A percentile compares a stretch with the other conserved stretches of the same genome.
phyloP scores from a whole-genome alignment of 805 yeast genomes.

The Metschnikowia vanudenii region DNA sequence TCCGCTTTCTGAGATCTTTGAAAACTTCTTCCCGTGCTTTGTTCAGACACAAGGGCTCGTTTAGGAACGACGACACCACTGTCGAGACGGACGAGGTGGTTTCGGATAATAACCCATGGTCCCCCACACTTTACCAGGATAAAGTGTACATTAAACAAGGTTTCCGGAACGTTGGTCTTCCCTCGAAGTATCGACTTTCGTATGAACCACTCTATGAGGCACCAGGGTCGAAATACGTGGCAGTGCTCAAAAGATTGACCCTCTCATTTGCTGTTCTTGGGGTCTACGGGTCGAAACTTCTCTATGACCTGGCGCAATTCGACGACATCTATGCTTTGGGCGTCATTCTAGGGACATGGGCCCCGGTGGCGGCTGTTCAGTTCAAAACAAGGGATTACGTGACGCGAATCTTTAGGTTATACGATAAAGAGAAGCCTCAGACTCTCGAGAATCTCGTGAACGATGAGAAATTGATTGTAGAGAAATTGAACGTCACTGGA shows the following conservation, averaged over 20 bases:
- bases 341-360: constrained; percentile 47
- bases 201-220: constrained; percentile 63
- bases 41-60: constrained; percentile 18
- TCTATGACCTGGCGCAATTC: constrained; percentile 53
- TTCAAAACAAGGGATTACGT: constrained; percentile 66
- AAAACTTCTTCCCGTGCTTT: constrained; percentile 9
- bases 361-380: constrained; percentile 51
- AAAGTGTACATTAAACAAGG: constrained; percentile 39
- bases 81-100: constrained; percentile 43
- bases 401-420: constrained; percentile 66
- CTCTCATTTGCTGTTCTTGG: constrained; percentile 63
- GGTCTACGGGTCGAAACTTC: constrained; percentile 58
- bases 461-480: constrained; percentile 66
- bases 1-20: constrained; percentile 11
- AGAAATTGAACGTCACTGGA: constrained; percentile 67
- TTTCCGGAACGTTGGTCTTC: constrained; percentile 45
- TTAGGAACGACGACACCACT: constrained; percentile 30
- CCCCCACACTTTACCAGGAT: constrained; percentile 45
- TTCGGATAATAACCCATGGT: constrained; percentile 46
- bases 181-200: constrained; percentile 52
- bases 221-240: constrained; percentile 60
- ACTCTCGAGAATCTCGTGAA: constrained; percentile 57
- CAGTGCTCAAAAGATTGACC: constrained; percentile 60
- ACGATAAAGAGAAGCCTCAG: constrained; percentile 61
- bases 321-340: constrained; percentile 48